These are phyloP conservation scores for Acacia concinna DNA, from an alignment of 331 rosid genomes.

Conservation along the genomic window DNA sequence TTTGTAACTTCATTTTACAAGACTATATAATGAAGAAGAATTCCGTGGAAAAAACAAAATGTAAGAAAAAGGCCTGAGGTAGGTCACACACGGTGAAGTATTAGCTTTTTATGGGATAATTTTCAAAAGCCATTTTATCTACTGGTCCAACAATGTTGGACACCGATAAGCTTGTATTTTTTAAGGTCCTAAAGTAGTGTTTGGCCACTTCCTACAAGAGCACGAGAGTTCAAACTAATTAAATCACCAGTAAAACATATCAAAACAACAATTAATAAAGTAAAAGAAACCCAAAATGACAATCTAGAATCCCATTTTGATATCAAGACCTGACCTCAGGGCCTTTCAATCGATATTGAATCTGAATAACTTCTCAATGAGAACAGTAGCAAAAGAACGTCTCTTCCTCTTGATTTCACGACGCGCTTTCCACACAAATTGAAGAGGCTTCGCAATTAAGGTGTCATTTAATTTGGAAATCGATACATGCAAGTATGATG, in stretches of 20 bases:
- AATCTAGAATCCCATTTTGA: not conserved
- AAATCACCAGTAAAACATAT: not conserved
- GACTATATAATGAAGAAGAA: no score
- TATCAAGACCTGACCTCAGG: not conserved
- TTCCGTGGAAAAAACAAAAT: no score
- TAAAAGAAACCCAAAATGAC: not conserved
- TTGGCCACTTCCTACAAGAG: constrained; percentile 28
- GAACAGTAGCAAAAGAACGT: not conserved
- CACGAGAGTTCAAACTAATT: not conserved
- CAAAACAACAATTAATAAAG: not conserved
- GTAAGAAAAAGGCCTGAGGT: not conserved
- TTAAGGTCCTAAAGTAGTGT: not conserved
- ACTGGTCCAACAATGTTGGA: constrained; percentile 32
- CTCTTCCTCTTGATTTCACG: not conserved
- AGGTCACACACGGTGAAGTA: not conserved
- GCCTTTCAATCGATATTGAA: not conserved
- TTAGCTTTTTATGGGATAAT: constrained; percentile 24
- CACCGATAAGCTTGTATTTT: constrained; percentile 26
- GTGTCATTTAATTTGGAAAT: constrained; percentile 20
- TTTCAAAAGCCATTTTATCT: constrained; percentile 20
- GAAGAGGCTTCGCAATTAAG: not conserved
- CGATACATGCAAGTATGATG: not conserved
- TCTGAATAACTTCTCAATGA: not conserved
- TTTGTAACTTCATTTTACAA: no score
- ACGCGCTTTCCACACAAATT: not conserved